Evolutionary conservation across 2,329 filamentous ascomycete genomes (phyloP), one percentile per base, ranked within the genome.

Genomic region (Hypoxylon sp.): DNA sequence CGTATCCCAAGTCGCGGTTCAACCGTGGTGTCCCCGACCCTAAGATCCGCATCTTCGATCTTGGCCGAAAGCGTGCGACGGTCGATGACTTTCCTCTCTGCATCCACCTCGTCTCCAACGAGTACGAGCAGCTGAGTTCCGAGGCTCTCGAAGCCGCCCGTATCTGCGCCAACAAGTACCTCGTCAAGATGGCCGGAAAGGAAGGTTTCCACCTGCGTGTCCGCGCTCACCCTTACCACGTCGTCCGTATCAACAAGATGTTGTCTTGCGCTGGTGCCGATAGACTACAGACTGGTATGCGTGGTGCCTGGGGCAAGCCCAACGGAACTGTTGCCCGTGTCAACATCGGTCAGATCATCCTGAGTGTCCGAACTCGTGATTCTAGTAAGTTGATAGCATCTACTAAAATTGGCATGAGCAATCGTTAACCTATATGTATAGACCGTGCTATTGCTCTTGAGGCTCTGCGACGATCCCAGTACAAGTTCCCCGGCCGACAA

Each of bases 241-340:
- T 99, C 87, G 92, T 99, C 90, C 96, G 96, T 87, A 99, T 99
- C 94, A 99, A 99, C 94, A 99, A 99, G 93, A 99, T 99, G 96
- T 95, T 99, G 94, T 98, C 96, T 83, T 99, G 96, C 86, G 96
- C 96, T 82, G 96, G 96, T 90, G 96, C 96, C 91, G 96, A 99
- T 98, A 94, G 96, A 92, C 90, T 99, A 86, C 96, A 99, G 88
- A 99, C 96, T 79, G 96, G 96, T 90, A 99, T 99, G 96, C 95
- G 96, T 92, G 96, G 96, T 91, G 96, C 96, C 80, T 99, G 94
- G 91, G 96, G 96, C 83, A 99, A 99, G 92, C 96, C 96, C 85
- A 97, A 98, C 90, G 96, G 96, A 83, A 92, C 90, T 81, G 96
- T 99, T 82, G 96, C 96, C 84, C 96, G 96, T 93, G 95, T 99